Conservation (phyloP, 2,329 filamentous ascomycete species). For the Fusarium proliferatum region DNA sequence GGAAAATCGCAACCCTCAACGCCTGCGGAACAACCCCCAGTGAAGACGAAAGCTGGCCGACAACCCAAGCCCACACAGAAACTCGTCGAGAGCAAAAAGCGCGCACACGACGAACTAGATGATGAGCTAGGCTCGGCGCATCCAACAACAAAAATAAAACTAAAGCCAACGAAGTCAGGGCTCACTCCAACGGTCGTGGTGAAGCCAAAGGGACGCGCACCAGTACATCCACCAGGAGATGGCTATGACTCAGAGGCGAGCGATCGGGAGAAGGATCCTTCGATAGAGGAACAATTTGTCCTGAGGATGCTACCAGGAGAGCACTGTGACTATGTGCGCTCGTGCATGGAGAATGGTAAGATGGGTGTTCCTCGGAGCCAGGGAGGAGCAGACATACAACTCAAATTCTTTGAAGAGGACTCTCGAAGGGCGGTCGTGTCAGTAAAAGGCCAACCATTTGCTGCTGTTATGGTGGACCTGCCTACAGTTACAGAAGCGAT, state of each 20-base stretch:
- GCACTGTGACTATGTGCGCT: slow-evolving; percentile 84
- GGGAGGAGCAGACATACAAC: slow-evolving; percentile 79
- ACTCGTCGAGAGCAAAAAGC: slow-evolving; percentile 69
- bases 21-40: slow-evolving; percentile 48
- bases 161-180: slow-evolving; percentile 54
- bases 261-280: slow-evolving; percentile 86
- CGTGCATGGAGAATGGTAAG: slow-evolving; percentile 79
- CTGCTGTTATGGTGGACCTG: slow-evolving; percentile 82
- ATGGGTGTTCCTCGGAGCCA: slow-evolving; percentile 73
- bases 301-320: slow-evolving; percentile 88
- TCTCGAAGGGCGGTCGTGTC: slow-evolving; percentile 78
- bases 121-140: slow-evolving; percentile 52
- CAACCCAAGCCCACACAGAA: slow-evolving; percentile 70
- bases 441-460: slow-evolving; percentile 77
- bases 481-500: slow-evolving; percentile 90
- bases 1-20: slow-evolving; percentile 54
- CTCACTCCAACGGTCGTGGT: slow-evolving; percentile 57
- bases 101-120: slow-evolving; percentile 66
- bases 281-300: slow-evolving; percentile 90
- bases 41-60: slow-evolving; percentile 70
- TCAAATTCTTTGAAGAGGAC: slow-evolving; percentile 83
- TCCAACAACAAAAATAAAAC: slow-evolving; percentile 65
- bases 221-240: slow-evolving; percentile 79
- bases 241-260: slow-evolving; percentile 97
- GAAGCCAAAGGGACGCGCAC: slow-evolving; percentile 74